Base-by-base conservation (phyloP, 257 asterid genomes). In the Fraxinus anomala region DNA sequence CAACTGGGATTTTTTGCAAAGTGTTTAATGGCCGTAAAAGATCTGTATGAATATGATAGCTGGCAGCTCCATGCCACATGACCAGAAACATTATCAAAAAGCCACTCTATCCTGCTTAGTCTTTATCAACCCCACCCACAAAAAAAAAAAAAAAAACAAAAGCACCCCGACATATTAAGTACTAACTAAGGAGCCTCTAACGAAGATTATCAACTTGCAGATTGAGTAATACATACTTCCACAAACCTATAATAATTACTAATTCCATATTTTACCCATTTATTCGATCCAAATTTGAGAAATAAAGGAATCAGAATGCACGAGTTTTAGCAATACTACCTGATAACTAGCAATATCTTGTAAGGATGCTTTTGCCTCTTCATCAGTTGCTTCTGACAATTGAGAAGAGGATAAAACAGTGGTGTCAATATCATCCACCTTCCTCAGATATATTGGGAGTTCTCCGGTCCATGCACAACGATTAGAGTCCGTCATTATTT, bases 271-370 rank as follows among this genome's bases (percentile, higher is more conserved):
- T 63, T 63, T 26, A 63, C 17, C 17, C 17, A 24, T 63, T 63
- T 63, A 63, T 26, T 63, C 28, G 40, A 4, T 65, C 36, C 75
- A 21, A 56, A 63, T 63, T 11, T 28, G 28, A 71, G n/a, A 54
- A 77, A 28, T 17, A 2, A 73, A 40, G 66, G 19, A 51, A 67
- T 36, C 17, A 34, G 24, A 47, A 65, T 44, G 66, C 49, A 44
- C 39, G 28, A 34, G 49, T 44, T 42, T 80, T 73, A 40, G 63
- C 21, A 63, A 36, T 75, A 44, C 80, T 78, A 92, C 99, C 99
- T 92, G 97, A 88, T 91, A 94, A 84, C 92, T 94, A 76, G 96
- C 95, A 78, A 91, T 89, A 74, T 89, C 96, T 86, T 92, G 91
- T 65, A 88, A 77, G 70, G 88, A 83, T 72, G 74, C 85, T 77